Percentiles rank a stretch among this genome's conserved stretches.
Evolutionary conservation across 768 basidiomycete genomes (phyloP).

Genomic region (Pisolithus microcarpus): DNA sequence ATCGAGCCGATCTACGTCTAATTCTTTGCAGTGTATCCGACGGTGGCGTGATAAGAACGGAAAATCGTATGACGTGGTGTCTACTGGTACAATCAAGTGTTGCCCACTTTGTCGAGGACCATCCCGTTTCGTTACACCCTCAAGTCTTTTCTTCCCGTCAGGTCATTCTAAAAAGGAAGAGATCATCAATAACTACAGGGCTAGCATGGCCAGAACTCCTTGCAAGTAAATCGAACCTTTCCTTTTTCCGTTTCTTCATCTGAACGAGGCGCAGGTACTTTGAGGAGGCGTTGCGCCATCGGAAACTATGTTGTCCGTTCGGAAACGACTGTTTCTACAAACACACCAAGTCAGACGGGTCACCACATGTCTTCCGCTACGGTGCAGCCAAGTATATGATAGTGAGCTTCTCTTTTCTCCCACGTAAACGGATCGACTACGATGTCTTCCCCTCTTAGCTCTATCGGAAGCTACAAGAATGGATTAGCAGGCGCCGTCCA

Average conservation of each 20-base stretch:
- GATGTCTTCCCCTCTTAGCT: slow-evolving; percentile 10
- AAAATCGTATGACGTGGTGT: slow-evolving; percentile 43
- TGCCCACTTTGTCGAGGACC: slow-evolving; percentile 71
- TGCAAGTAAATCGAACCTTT: slow-evolving; percentile 46
- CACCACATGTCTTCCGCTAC: slow-evolving; percentile 45
- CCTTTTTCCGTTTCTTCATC: background rate
- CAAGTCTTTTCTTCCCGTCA: slow-evolving; percentile 57
- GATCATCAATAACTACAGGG: slow-evolving; percentile 53
- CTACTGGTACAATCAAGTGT: slow-evolving; percentile 59
- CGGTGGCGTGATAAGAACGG: slow-evolving; percentile 64
- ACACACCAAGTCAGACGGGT: slow-evolving; percentile 62
- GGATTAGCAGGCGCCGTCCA: slow-evolving; percentile 18
- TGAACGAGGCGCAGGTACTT: slow-evolving; percentile 46
- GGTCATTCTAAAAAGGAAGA: slow-evolving; percentile 46
- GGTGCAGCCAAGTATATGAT: slow-evolving; percentile 51
- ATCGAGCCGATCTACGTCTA: slow-evolving; percentile 3
- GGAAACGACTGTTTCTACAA: slow-evolving; percentile 79
- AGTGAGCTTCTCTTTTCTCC: slow-evolving; percentile 33
- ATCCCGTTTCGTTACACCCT: slow-evolving; percentile 67
- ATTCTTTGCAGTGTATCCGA: slow-evolving; percentile 55
- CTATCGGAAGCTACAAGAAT: slow-evolving; percentile 19
- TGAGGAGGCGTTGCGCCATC: slow-evolving; percentile 37
- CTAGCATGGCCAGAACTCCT: slow-evolving; percentile 62
- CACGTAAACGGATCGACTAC: slow-evolving; percentile 5
- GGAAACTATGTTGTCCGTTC: slow-evolving; percentile 62